These are phyloP conservation scores for Mycena epipterygia DNA, from an alignment of 768 basidiomycete genomes.

Conservation along the genomic window DNA sequence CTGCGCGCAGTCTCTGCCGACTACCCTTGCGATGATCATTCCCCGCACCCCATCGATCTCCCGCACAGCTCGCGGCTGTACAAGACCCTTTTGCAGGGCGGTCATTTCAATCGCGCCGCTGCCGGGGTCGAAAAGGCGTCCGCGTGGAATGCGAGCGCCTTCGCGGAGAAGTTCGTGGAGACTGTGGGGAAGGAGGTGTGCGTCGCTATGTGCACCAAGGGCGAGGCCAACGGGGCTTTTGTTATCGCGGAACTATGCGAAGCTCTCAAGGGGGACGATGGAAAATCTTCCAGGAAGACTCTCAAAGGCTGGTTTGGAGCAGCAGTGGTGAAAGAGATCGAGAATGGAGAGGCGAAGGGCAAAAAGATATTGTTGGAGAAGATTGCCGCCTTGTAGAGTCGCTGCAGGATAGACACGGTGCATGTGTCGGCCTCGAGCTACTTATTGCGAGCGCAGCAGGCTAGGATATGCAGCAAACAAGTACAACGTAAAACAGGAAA, in stretches of 20 bases:
- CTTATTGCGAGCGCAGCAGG: too few species aligned
- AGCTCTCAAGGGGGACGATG: slow-evolving; percentile 61
- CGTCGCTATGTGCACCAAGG: slow-evolving; percentile 68
- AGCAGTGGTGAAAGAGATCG: slow-evolving; percentile 61
- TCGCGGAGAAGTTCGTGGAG: slow-evolving; percentile 71
- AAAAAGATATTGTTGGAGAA: slow-evolving; percentile 78
- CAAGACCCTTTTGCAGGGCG: slow-evolving; percentile 92
- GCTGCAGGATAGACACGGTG: neutral
- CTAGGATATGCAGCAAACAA: too few species aligned
- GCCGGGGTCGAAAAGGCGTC: slow-evolving; percentile 65
- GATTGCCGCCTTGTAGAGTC: slow-evolving; percentile 53
- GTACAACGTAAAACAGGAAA: too few species aligned
- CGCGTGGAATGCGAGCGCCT: slow-evolving; percentile 69
- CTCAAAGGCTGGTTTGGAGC: slow-evolving; percentile 72
- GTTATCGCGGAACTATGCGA: slow-evolving; percentile 82
- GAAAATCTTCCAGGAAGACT: slow-evolving; percentile 53
- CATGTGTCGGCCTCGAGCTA: too few species aligned
- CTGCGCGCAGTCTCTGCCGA: slow-evolving; percentile 67
- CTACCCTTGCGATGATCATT: slow-evolving; percentile 67
- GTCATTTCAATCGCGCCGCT: slow-evolving; percentile 82
- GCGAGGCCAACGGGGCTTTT: slow-evolving; percentile 76
- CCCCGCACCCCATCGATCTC: slow-evolving; percentile 80
- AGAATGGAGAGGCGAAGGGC: slow-evolving; percentile 75
- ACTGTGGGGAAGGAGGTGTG: slow-evolving; percentile 66
- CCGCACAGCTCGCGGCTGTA: slow-evolving; percentile 88